Base-by-base conservation (phyloP, 139 green algal species). In the Chlamydomonas urium region DNA sequence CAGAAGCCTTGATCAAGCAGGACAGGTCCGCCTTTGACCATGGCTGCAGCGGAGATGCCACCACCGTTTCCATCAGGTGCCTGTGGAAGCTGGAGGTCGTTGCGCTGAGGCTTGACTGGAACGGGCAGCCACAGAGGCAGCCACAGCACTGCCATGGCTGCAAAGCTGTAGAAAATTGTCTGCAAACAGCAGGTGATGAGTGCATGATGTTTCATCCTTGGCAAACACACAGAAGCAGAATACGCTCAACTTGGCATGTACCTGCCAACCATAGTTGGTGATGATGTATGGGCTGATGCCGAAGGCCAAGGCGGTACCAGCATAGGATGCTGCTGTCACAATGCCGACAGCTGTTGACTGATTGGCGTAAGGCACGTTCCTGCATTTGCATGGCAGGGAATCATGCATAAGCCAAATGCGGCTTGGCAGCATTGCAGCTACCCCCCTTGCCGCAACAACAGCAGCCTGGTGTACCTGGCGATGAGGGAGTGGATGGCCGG, bases 141-240 rank as follows among this genome's bases (percentile, higher is more conserved):
- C 88, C 85, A 92, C 19, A 88, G 58, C 14, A 88, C 32, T 2
- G 87, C 88, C 24, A 78, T 60, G 2, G 36, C 78, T 0, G 85
- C 85, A 76, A 92, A 92, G 0, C 85, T 31, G 73, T 93, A 91
- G 60, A 93, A 93, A 1, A 91, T 78, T n/a, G n/a, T n/a, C n/a
- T n/a, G n/a, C n/a, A n/a, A n/a, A n/a, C n/a, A n/a, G n/a, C n/a
- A n/a, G n/a, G n/a, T n/a, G n/a, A n/a, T n/a, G n/a, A n/a, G n/a
- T n/a, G n/a, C n/a, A n/a, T n/a, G n/a, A n/a, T n/a, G n/a, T n/a
- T n/a, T n/a, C n/a, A n/a, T n/a, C n/a, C n/a, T n/a, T n/a, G n/a
- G n/a, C n/a, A n/a, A n/a, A n/a, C n/a, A n/a, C n/a, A n/a, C n/a
- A n/a, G n/a, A n/a, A n/a, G n/a, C n/a, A n/a, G n/a, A n/a, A n/a